Evolutionary conservation across 192 early-diverging fungal genomes (phyloP), one percentile per base, ranked within the genome.

Genomic region (Dimargaris verticillata): DNA sequence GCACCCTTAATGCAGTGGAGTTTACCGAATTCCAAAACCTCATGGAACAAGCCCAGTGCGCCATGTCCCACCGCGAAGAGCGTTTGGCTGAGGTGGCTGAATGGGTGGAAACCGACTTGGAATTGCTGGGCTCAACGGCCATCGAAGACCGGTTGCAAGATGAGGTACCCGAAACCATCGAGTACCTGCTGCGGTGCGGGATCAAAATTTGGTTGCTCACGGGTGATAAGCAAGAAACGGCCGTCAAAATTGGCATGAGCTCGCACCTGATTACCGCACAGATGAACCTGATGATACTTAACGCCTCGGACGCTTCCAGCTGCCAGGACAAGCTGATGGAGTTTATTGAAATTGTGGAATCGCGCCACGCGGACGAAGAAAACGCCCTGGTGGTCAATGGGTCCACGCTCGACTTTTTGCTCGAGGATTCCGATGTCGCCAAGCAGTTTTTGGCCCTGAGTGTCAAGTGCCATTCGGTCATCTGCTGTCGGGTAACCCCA

Each of bases 181-280:
- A 78, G n/a, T 73, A 81, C 2, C 77, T 98, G 26, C 72, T 84
- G 1, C 72, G 80, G 38, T 90, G 91, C 0, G 91, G 92, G 3
- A 91, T 96, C 68, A 92, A 92, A 68, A 83, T 98, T 51, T 98
- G 95, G 95, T 90, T 98, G 1, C 72, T 98, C 48, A 98, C 95
- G 0, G 95, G 95, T 33, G 95, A 98, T 72, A 96, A 96, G 66
- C 71, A 94, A 72, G 95, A 98, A 70, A 98, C 95, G 0, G 95
- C 95, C 9, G 95, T 98, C 70, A 96, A 96, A 67, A 96, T 98
- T 72, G 93, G 92, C 12, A 95, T 95, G 76, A 82, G 84, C 5
- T 80, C 80, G 12, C 78, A 85, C 29, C 62, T 89, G 61, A 66
- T 89, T 29, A 79, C 80, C 43, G 76, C 77, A 46, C 77, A 80